Evolutionary conservation across 2,329 filamentous ascomycete species (phyloP).

Genomic region (Penicillium aurantiogriseum): DNA sequence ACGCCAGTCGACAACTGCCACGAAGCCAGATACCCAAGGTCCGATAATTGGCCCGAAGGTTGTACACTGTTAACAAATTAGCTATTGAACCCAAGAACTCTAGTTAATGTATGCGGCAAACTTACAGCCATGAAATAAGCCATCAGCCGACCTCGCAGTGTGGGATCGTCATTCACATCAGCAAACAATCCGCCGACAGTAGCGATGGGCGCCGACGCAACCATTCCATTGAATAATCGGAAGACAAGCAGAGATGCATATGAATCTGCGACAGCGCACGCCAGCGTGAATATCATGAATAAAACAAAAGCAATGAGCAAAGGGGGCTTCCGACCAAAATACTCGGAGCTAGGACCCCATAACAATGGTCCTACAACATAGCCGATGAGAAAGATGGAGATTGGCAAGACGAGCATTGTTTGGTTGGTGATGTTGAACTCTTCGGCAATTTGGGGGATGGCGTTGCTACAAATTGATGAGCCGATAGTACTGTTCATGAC

Average conservation of each 20-base stretch:
- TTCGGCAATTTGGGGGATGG: slow-evolving; percentile 37
- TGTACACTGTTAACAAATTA: slow-evolving; percentile 29
- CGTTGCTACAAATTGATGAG: slow-evolving; percentile 42
- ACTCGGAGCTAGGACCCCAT: slow-evolving; percentile 46
- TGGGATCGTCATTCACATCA: slow-evolving; percentile 48
- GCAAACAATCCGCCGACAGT: slow-evolving; percentile 49
- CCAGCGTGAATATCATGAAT: slow-evolving; percentile 45
- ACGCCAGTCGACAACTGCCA: slow-evolving; percentile 45
- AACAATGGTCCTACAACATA: slow-evolving; percentile 46
- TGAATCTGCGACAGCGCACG: slow-evolving; percentile 44
- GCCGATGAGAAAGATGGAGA: slow-evolving; percentile 43
- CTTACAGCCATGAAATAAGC: slow-evolving; percentile 45
- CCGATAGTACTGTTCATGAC: slow-evolving; percentile 45
- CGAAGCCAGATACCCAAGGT: slow-evolving; percentile 48
- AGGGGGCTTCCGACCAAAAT: slow-evolving; percentile 43
- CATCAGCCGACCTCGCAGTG: slow-evolving; percentile 44
- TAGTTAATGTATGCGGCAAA: neutral
- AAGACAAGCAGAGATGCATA: slow-evolving; percentile 46
- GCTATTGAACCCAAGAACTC: neutral
- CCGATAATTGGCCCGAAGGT: slow-evolving; percentile 45
- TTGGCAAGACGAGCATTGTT: slow-evolving; percentile 38
- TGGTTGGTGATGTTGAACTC: slow-evolving; percentile 36
- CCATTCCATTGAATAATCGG: slow-evolving; percentile 46
- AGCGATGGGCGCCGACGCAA: slow-evolving; percentile 47
- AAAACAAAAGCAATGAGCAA: slow-evolving; percentile 52